Conservation (phyloP, 768 basidiomycete species). For the Leucocoprinus sp. region DNA sequence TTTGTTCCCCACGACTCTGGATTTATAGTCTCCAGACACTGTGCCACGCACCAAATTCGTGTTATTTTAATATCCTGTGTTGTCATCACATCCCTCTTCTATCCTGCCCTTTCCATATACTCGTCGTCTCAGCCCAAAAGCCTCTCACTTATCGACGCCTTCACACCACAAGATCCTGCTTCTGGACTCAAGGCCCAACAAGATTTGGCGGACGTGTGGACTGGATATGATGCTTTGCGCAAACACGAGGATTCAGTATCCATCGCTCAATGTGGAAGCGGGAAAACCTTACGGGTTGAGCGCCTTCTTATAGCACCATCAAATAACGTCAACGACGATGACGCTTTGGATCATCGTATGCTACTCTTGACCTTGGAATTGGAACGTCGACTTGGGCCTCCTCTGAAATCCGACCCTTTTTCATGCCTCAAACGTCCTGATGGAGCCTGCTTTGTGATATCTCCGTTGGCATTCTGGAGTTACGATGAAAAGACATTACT, state of each 20-base stretch:
- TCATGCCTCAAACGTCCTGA: constrained; percentile 47
- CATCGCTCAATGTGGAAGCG: constrained; percentile 61
- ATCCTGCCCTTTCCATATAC: constrained; percentile 83
- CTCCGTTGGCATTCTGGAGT: constrained; percentile 70
- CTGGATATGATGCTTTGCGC: constrained; percentile 52
- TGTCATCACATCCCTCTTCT: constrained; percentile 84
- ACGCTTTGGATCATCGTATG: constrained; percentile 50
- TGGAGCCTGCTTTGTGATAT: constrained; percentile 60
- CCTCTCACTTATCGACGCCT: constrained; percentile 55
- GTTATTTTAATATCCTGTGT: constrained; percentile 82
- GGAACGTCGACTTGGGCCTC: constrained; percentile 43
- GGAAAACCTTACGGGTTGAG: constrained; percentile 68
- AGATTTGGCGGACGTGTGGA: constrained; percentile 69
- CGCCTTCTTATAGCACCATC: constrained; percentile 61
- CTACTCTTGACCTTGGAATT: constrained; percentile 58
- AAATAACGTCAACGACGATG: constrained; percentile 32
- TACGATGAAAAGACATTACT: constrained; percentile 47
- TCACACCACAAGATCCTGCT: constrained; percentile 44
- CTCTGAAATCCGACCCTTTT: constrained; percentile 29
- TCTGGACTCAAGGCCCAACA: constrained; percentile 47
- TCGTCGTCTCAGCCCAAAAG: constrained; percentile 64
- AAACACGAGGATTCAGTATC: constrained; percentile 64
- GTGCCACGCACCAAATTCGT: constrained; percentile 84
- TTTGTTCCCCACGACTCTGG: neutral
- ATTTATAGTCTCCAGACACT: constrained; percentile 49